These are phyloP conservation scores for Yamadazyma ubonensis DNA, from an alignment of 805 yeast genomes.

Conservation along the genomic window DNA sequence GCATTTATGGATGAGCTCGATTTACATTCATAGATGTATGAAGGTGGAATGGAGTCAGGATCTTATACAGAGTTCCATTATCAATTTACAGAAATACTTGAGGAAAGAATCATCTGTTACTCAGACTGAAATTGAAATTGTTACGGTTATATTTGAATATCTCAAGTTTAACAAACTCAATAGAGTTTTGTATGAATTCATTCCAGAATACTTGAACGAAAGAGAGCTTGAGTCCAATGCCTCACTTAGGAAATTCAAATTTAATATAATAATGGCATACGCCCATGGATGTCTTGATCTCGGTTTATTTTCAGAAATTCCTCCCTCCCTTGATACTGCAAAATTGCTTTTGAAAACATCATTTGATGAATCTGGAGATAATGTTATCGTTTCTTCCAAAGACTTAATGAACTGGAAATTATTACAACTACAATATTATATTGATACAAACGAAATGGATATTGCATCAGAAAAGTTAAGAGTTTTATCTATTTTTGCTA, in stretches of 20 bases:
- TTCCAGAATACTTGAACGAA: background rate
- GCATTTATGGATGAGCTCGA: constrained; percentile 20
- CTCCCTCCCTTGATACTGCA: background rate
- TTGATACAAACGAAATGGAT: constrained; percentile 18
- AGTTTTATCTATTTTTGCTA: constrained; percentile 23
- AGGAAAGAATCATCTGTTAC: background rate
- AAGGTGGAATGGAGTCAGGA: constrained; percentile 23
- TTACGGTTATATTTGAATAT: constrained; percentile 20
- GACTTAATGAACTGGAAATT: constrained; percentile 25
- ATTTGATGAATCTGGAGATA: background rate
- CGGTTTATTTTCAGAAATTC: background rate
- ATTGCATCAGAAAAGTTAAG: constrained; percentile 23
- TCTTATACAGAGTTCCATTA: constrained; percentile 1
- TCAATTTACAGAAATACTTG: constrained; percentile 18
- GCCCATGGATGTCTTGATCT: background rate
- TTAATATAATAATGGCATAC: constrained; percentile 1
- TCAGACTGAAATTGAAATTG: constrained; percentile 28
- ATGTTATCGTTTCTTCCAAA: constrained; percentile 1
- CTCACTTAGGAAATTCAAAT: background rate
- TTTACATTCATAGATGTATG: constrained; percentile 22
- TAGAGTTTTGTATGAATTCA: background rate
- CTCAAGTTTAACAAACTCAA: constrained; percentile 25
- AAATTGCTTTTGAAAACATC: constrained; percentile 4
- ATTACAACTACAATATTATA: constrained; percentile 28
- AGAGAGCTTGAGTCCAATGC: background rate